A percentile compares a stretch with the other conserved stretches of the same genome.
These are phyloP conservation scores for Aegilops umbellulata DNA, from an alignment of 176 grass and related monocot genomes.

Conservation along the genomic window DNA sequence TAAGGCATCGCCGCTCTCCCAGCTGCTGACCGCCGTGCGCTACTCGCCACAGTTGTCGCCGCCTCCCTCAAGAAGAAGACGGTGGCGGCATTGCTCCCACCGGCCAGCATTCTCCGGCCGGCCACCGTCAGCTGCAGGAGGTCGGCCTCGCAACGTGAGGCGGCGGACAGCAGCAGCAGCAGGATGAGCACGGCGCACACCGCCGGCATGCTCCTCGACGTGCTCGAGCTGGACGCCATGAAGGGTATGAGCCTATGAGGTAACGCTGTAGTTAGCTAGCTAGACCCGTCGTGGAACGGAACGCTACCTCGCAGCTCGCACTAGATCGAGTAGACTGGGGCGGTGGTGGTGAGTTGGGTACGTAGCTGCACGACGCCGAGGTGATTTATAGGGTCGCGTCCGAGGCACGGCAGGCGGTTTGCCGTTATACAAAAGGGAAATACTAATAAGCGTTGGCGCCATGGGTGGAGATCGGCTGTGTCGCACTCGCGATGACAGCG, in stretches of 20 bases:
- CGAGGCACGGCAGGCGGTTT: background rate
- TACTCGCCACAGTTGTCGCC: background rate
- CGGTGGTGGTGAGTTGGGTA: background rate
- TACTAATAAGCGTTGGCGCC: background rate
- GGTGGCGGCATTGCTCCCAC: background rate
- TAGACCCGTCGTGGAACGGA: background rate
- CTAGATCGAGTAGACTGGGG: background rate
- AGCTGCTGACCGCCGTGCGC: background rate
- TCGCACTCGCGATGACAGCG: conserved; percentile 29
- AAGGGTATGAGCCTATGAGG: background rate
- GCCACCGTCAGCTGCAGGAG: background rate
- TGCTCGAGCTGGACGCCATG: conserved; percentile 13
- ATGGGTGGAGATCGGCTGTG: conserved; percentile 5
- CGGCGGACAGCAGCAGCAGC: background rate
- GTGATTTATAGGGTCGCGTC: background rate
- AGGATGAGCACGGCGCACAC: background rate
- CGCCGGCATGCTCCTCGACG: background rate
- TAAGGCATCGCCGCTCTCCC: background rate
- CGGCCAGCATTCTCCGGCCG: conserved; percentile 34
- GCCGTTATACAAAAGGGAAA: background rate
- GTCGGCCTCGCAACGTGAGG: background rate
- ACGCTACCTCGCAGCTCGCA: too few species aligned
- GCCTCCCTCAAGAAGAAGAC: background rate
- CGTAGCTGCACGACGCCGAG: background rate
- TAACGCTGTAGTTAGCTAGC: background rate